Percentiles rank a stretch among this genome's conserved stretches.
phyloP scores from a whole-genome alignment of 805 yeast genomes.

The Teunomyces aglyptinius region DNA sequence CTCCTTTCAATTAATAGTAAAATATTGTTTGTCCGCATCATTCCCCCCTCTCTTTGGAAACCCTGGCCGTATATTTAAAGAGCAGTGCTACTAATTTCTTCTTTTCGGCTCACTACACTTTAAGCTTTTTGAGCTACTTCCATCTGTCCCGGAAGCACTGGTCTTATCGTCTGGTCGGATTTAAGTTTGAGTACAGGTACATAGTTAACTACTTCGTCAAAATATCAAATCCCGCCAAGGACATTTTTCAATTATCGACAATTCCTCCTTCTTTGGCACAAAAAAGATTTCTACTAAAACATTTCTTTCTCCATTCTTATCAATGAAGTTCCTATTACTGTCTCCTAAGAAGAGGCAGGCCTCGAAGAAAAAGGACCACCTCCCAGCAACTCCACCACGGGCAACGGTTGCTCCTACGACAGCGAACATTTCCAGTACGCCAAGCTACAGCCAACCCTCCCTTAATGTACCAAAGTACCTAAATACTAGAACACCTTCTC shows the following conservation, averaged over 20 bases:
- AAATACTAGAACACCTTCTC: constrained; percentile 1
- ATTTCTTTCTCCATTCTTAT: background rate
- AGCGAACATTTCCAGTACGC: background rate
- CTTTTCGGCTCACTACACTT: background rate
- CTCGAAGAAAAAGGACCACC: background rate
- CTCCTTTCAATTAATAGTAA: no score
- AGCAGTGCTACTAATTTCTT: background rate
- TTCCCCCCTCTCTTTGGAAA: background rate
- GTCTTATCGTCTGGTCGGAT: background rate
- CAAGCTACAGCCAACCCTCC: background rate
- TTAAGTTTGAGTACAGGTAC: background rate
- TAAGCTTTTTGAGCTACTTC: background rate
- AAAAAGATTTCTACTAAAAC: background rate
- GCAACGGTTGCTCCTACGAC: background rate
- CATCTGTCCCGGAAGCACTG: background rate
- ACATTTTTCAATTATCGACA: background rate
- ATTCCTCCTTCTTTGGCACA: background rate
- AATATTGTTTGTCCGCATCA: background rate
- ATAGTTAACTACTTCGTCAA: background rate
- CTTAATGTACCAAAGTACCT: background rate
- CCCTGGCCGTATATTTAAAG: background rate
- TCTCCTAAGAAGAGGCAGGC: background rate
- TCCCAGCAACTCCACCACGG: background rate
- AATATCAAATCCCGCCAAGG: background rate
- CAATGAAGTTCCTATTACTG: background rate